Evolutionary conservation across 805 yeast species (phyloP).

Genomic region (Zygotorulaspora sp.): DNA sequence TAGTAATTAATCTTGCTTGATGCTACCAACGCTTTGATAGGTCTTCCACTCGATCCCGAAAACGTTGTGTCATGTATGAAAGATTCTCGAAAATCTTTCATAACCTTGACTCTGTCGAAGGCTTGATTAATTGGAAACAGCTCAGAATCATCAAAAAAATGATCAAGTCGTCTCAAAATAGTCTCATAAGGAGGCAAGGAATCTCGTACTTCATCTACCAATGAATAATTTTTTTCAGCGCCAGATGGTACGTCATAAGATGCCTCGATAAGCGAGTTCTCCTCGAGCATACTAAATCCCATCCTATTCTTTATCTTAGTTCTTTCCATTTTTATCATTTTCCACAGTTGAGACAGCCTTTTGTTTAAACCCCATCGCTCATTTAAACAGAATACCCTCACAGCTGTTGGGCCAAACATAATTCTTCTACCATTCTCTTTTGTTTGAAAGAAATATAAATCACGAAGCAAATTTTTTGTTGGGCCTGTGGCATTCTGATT

Average conservation of each 20-base stretch:
- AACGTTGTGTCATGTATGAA: constrained; percentile 11
- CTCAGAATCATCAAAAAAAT: constrained; percentile 18
- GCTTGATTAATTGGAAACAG: constrained; percentile 13
- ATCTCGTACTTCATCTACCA: constrained; percentile 11
- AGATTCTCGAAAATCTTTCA: constrained; percentile 20
- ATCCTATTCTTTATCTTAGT: constrained; percentile 19
- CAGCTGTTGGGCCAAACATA: constrained; percentile 33
- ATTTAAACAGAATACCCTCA: constrained; percentile 17
- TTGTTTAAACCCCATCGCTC: constrained; percentile 18
- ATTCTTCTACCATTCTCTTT: constrained; percentile 24
- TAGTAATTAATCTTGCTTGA: constrained; percentile 26
- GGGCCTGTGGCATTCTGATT: no score
- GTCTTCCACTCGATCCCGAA: constrained; percentile 6
- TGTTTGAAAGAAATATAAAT: constrained; percentile 15
- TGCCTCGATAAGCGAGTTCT: constrained; percentile 15
- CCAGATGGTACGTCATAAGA: constrained; percentile 13
- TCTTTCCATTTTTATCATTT: constrained; percentile 26
- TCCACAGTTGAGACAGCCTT: constrained; percentile 24
- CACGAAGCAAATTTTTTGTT: constrained; percentile 14
- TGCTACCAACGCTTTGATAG: constrained; percentile 8
- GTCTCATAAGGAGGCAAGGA: constrained; percentile 24
- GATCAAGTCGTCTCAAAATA: constrained; percentile 10
- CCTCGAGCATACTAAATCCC: constrained; percentile 19
- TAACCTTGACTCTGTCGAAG: constrained; percentile 21
- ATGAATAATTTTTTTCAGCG: background rate